These are phyloP conservation scores for Echinosophora koreensis DNA, from an alignment of 306 rosid species.

Conservation along the genomic window DNA sequence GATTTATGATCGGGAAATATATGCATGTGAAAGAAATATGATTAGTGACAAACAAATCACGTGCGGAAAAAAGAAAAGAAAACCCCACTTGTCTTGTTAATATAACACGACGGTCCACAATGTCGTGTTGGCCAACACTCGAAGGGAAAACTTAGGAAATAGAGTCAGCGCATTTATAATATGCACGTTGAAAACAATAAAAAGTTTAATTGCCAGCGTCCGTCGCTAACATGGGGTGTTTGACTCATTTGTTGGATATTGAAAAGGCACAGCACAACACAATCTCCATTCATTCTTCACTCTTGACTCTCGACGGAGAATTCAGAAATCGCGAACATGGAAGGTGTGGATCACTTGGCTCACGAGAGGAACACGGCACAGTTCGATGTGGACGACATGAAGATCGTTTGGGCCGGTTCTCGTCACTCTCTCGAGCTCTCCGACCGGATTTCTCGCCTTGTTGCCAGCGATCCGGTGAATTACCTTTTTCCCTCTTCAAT, in stretches of 20 bases:
- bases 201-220: background rate
- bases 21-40: too few species aligned
- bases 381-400: conserved; percentile 86
- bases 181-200: background rate
- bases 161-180: background rate
- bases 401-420: conserved; percentile 92
- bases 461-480: conserved; percentile 88
- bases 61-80: background rate
- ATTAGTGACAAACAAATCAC: background rate
- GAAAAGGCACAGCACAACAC: background rate
- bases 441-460: conserved; percentile 83
- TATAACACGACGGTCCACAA: background rate
- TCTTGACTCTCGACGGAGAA: background rate
- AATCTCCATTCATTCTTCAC: background rate
- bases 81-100: too few species aligned
- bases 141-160: background rate
- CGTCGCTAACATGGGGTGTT: background rate
- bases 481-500: background rate
- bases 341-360: conserved; percentile 77
- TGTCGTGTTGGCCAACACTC: background rate
- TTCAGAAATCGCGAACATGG: conserved; percentile 38
- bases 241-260: background rate
- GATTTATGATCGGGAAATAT: too few species aligned
- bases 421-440: conserved; percentile 69
- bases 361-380: conserved; percentile 73